Percentiles rank a stretch among this genome's conserved stretches.
phyloP scores from a whole-genome alignment of 2,329 filamentous ascomycete species.

The Pleurostoma richardsiae region DNA sequence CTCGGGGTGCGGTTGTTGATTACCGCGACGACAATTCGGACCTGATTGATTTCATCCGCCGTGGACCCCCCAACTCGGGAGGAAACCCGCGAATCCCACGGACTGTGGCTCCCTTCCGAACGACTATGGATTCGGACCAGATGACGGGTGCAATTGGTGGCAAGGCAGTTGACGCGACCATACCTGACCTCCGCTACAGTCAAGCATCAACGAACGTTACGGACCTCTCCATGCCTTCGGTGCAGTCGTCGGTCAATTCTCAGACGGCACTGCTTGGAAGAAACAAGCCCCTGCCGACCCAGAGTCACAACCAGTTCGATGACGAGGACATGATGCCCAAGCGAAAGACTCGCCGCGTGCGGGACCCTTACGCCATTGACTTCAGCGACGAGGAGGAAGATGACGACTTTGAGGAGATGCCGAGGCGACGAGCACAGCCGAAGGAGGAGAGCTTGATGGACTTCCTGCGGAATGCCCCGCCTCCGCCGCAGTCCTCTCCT shows the following conservation, averaged over 20 bases:
- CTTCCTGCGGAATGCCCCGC: constrained; percentile 66
- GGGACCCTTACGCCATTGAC: constrained; percentile 93
- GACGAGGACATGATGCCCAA: constrained; percentile 56
- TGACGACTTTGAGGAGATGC: constrained; percentile 41
- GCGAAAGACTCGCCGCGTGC: constrained; percentile 71
- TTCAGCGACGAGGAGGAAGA: constrained; percentile 65
- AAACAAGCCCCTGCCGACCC: constrained; percentile 27
- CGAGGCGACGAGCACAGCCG: constrained; percentile 34
- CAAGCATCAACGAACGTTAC: constrained; percentile 52
- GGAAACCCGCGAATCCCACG: constrained; percentile 70
- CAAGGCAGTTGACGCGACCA: constrained; percentile 50
- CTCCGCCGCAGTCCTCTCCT: constrained; percentile 47
- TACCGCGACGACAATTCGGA: constrained; percentile 69
- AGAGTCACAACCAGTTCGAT: constrained; percentile 24
- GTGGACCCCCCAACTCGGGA: constrained; percentile 64
- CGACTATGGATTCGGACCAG: constrained; percentile 82
- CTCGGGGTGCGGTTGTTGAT: constrained; percentile 65
- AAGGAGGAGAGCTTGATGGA: constrained; percentile 68
- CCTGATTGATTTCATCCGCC: constrained; percentile 90
- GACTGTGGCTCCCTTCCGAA: constrained; percentile 78
- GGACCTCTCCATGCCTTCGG: constrained; percentile 49
- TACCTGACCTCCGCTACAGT: constrained; percentile 51
- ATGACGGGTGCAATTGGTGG: constrained; percentile 50
- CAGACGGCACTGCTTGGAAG: constrained; percentile 61
- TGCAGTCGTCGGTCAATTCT: constrained; percentile 68